Percentiles rank a stretch among this genome's conserved stretches.
phyloP scores from a whole-genome alignment of 192 early-diverging fungal genomes.

The Haplosporangium gracile region DNA sequence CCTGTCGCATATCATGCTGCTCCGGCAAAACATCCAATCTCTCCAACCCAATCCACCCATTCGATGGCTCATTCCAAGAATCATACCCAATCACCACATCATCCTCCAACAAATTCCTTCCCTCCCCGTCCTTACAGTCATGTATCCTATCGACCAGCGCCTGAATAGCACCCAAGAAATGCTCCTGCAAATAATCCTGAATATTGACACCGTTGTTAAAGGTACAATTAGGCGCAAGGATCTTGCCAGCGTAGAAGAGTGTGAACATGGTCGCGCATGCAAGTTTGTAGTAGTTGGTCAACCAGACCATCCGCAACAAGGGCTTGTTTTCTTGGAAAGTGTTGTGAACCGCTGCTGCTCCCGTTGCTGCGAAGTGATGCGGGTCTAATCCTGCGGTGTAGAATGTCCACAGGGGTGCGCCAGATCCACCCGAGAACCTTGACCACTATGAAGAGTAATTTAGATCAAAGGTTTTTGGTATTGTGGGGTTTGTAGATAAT shows the following conservation, averaged over 20 bases:
- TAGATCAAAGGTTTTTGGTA: not conserved
- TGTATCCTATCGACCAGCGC: slow-evolving; percentile 56
- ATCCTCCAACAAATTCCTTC: slow-evolving; percentile 43
- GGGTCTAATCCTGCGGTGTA: slow-evolving; percentile 63
- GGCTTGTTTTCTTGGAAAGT: slow-evolving; percentile 31
- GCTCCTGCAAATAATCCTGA: slow-evolving; percentile 67
- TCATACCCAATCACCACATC: slow-evolving; percentile 65
- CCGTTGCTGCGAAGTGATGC: slow-evolving; percentile 56
- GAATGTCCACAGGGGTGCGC: slow-evolving; percentile 70
- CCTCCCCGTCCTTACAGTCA: slow-evolving; percentile 18
- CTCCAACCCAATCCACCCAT: slow-evolving; percentile 61
- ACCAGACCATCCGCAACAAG: slow-evolving; percentile 69
- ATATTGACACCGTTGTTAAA: slow-evolving; percentile 58
- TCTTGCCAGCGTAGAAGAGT: slow-evolving; percentile 65
- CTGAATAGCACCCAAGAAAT: slow-evolving; percentile 59
- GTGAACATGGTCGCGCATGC: slow-evolving; percentile 69
- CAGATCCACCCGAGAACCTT: slow-evolving; percentile 61
- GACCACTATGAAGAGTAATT: slow-evolving; percentile 29
- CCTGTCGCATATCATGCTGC: slow-evolving; percentile 61
- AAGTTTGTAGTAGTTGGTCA: slow-evolving; percentile 68
- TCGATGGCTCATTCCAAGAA: slow-evolving; percentile 69
- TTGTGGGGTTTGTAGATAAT: not conserved
- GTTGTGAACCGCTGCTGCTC: slow-evolving; percentile 67
- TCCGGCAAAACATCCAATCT: slow-evolving; percentile 56
- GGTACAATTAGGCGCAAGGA: slow-evolving; percentile 61